Evolutionary conservation across 768 basidiomycete genomes (phyloP).

Genomic region (Baorangia bicolor): DNA sequence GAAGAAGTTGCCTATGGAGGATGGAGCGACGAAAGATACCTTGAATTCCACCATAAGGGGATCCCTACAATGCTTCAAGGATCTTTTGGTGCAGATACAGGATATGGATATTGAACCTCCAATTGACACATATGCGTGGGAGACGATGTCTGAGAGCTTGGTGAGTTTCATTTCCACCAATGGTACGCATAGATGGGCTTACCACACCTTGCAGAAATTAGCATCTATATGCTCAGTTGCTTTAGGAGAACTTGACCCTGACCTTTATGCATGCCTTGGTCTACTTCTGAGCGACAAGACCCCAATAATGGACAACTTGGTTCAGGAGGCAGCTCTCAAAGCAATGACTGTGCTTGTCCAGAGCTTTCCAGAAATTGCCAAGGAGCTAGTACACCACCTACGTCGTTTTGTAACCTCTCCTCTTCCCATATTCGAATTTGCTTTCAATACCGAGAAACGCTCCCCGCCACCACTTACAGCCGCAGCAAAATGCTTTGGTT

Average conservation of each 20-base stretch:
- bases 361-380: conserved; percentile 81
- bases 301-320: conserved; percentile 76
- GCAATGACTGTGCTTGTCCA: conserved; percentile 81
- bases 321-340: conserved; percentile 89
- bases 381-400: conserved; percentile 71
- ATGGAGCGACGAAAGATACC: conserved; percentile 34
- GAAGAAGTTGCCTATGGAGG: conserved; percentile 37
- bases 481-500: conserved; percentile 85
- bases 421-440: conserved; percentile 83
- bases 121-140: conserved; percentile 87
- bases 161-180: conserved; percentile 40
- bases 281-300: conserved; percentile 78
- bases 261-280: conserved; percentile 67
- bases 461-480: conserved; percentile 78
- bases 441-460: conserved; percentile 70
- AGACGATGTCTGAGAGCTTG: conserved; percentile 88
- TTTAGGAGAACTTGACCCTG: conserved; percentile 61
- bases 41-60: conserved; percentile 53
- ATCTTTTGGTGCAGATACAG: conserved; percentile 75
- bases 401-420: conserved; percentile 89
- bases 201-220: conserved; percentile 59
- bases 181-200: background rate
- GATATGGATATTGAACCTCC: conserved; percentile 80
- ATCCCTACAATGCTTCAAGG: conserved; percentile 74
- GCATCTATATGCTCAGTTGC: conserved; percentile 80